Evolutionary conservation across 768 basidiomycete species (phyloP).

Genomic region (Leccinum olivaceopallidum): DNA sequence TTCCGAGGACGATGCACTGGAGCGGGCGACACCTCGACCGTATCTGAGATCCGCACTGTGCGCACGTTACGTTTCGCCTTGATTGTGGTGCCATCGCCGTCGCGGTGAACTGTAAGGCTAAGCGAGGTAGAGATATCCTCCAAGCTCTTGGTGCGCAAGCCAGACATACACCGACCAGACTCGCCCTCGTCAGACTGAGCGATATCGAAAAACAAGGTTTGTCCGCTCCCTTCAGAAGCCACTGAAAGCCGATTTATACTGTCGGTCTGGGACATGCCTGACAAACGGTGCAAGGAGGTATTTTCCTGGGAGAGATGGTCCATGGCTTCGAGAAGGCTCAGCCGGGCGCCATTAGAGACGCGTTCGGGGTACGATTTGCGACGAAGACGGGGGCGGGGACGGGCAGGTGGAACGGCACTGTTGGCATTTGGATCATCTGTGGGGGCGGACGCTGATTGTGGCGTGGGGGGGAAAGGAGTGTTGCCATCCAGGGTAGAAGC

Average conservation of each 20-base stretch:
- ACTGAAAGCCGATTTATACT: conserved; percentile 23
- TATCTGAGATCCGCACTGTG: conserved; percentile 27
- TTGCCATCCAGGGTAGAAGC: conserved; percentile 22
- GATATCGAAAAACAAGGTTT: conserved; percentile 30
- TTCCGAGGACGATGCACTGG: conserved; percentile 20
- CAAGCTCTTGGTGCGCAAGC: conserved; percentile 23
- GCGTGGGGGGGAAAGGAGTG: background rate
- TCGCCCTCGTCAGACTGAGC: conserved; percentile 10
- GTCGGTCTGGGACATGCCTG: conserved; percentile 9
- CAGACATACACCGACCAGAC: background rate
- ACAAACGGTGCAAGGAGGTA: background rate
- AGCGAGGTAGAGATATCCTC: conserved; percentile 25
- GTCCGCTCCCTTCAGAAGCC: conserved; percentile 25
- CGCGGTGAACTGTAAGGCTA: conserved; percentile 8
- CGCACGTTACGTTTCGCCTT: conserved; percentile 24
- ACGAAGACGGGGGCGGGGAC: conserved; percentile 15
- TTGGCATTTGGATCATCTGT: background rate
- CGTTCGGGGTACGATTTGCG: conserved; percentile 30
- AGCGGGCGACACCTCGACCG: conserved; percentile 20
- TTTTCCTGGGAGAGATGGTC: conserved; percentile 26
- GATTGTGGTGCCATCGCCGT: background rate
- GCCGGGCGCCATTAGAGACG: conserved; percentile 19
- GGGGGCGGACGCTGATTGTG: background rate
- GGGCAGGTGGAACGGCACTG: conserved; percentile 4
- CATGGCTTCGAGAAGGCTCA: conserved; percentile 32